phyloP scores from a whole-genome alignment of 805 yeast genomes.

The Candida orba region DNA sequence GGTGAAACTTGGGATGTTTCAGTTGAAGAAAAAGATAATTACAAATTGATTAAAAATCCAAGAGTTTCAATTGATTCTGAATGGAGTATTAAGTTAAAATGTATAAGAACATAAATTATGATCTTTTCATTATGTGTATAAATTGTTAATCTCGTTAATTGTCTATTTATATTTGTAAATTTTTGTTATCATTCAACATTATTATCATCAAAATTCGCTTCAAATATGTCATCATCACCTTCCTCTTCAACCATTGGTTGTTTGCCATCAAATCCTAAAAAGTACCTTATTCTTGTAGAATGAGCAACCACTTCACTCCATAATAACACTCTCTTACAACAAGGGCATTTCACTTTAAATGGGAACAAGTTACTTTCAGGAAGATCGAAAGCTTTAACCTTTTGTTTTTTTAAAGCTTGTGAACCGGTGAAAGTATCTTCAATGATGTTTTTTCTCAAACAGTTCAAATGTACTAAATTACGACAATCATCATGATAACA shows the following conservation, averaged over 20 bases:
- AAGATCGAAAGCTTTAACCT: conserved; percentile 1
- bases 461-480: conserved; percentile 30
- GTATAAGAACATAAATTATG: neutral
- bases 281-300: conserved; percentile 16
- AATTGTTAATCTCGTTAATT: neutral
- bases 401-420: neutral
- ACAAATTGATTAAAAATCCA: conserved; percentile 42
- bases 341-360: conserved; percentile 23
- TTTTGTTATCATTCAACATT: conserved; percentile 1
- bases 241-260: conserved; percentile 5
- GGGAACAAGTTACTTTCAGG: conserved; percentile 23
- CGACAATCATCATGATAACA: conserved; percentile 30
- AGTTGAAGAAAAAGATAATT: conserved; percentile 17
- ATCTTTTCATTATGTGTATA: neutral
- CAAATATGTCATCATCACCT: conserved; percentile 8
- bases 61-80: conserved; percentile 34
- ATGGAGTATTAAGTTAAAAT: conserved; percentile 39
- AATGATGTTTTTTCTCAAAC: conserved; percentile 27
- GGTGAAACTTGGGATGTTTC: conserved; percentile 31
- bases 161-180: neutral
- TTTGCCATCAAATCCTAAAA: conserved; percentile 8
- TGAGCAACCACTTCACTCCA: conserved; percentile 26
- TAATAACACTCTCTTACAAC: conserved; percentile 19
- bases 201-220: conserved; percentile 6
- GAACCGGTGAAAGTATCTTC: neutral